Evolutionary conservation across 164 flowering plant genomes (phyloP), one percentile per base, ranked within the genome.

Genomic region (Aristolochia contorta): DNA sequence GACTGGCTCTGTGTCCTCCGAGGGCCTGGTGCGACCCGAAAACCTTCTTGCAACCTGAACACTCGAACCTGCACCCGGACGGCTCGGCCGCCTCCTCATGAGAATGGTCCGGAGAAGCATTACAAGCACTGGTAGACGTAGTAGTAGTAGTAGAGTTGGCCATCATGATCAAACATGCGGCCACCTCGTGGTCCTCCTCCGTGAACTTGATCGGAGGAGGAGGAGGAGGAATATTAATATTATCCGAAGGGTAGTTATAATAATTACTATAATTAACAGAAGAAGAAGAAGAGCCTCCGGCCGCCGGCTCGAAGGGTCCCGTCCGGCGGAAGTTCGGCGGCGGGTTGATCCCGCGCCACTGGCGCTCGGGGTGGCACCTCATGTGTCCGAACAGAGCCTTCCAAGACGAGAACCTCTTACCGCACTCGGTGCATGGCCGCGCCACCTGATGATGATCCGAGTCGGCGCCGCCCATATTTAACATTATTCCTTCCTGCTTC

Each of bases 331-430:
- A 24, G 51, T 74, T 74, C 0, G 87, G 75, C 6, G 98, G 98
- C 0, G 91, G 95, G 69, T 83, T 85, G 19, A 92, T 89, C 18
- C 98, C 98, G 0, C 98, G 86, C 98, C 98, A 92, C 57, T 79
- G 80, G 14, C 98, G 82, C 65, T 92, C 98, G 3, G 98, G 98
- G 73, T 92, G 98, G 75, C 98, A 92, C 23, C 98, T 73, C 98
- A 92, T 92, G 75, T 92, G 98, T 5, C 98, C 98, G 57, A 83
- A 89, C 37, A 89, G 77, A 1, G 98, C 98, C 70, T 92, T 92
- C 84, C 82, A 74, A 1, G 98, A 92, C 85, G 85, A 84, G 67
- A 92, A 92, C 69, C 65, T 72, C 74, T 80, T 86, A 18, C 98
- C 97, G 47, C 98, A 92, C 69, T 92, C 97, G 7, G 62, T 84